phyloP scores from a whole-genome alignment of 768 basidiomycete genomes.

The Porphyrellus cyaneotinctus region DNA sequence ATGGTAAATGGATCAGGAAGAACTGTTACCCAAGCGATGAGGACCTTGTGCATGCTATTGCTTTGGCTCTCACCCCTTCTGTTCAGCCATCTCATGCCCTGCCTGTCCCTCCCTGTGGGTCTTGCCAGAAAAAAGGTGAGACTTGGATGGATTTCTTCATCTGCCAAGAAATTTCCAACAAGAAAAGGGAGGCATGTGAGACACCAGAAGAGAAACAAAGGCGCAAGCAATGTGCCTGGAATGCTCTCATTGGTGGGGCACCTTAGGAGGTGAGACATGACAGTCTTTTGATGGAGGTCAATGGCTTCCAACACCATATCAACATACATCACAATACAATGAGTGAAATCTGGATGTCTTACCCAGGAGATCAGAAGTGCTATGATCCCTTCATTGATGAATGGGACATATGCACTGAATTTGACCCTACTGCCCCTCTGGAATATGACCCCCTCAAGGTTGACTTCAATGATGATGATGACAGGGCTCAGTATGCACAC shows the following conservation, averaged over 20 bases:
- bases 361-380: background rate
- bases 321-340: background rate
- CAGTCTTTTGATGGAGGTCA: background rate
- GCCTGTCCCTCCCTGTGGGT: background rate
- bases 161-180: background rate
- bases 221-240: background rate
- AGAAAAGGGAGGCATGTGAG: background rate
- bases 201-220: background rate
- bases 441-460: background rate
- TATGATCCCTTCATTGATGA: background rate
- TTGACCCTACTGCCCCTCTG: background rate
- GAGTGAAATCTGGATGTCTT: background rate
- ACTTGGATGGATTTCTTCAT: background rate
- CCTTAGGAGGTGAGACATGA: background rate
- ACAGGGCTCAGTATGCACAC: too few relatives aligned
- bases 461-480: background rate
- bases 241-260: background rate
- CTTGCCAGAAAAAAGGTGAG: background rate
- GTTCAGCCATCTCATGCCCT: background rate
- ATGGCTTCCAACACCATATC: background rate
- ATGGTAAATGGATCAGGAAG: background rate
- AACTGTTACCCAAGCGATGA: background rate
- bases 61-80: background rate
- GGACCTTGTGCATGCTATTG: background rate
- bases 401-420: too few relatives aligned